Percentiles rank a stretch among this genome's conserved stretches.
phyloP scores from a whole-genome alignment of 2,329 filamentous ascomycete genomes.

The Stemphylium lycopersici region DNA sequence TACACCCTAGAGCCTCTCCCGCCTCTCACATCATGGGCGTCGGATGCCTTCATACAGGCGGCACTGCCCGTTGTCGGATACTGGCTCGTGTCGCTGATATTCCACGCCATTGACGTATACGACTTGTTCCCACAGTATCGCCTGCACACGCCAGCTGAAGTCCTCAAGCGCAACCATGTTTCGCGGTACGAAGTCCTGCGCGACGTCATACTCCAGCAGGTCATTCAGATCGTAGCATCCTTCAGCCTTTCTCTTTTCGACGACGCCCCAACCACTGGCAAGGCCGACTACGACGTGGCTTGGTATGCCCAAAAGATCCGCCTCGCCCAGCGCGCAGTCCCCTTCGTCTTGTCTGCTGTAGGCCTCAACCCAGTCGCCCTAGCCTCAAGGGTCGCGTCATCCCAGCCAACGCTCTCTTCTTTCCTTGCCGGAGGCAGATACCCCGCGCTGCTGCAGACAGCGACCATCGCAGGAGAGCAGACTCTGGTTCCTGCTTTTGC shows the following conservation, averaged over 20 bases:
- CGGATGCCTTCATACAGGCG: conserved; percentile 80
- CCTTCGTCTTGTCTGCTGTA: conserved; percentile 70
- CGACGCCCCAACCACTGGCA: conserved; percentile 73
- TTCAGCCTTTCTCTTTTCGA: conserved; percentile 73
- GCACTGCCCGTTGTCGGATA: conserved; percentile 81
- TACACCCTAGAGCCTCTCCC: conserved; percentile 75
- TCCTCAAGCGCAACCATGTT: conserved; percentile 84
- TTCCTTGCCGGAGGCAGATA: conserved; percentile 82
- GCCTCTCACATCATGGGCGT: conserved; percentile 75
- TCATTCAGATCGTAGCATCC: conserved; percentile 81
- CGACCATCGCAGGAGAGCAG: conserved; percentile 59
- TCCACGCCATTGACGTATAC: conserved; percentile 84
- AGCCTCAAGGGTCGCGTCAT: conserved; percentile 73
- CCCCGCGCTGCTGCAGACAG: conserved; percentile 68
- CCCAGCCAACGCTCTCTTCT: conserved; percentile 76
- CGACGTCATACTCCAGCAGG: conserved; percentile 90
- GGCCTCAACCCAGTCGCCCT: conserved; percentile 79
- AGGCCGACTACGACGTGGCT: conserved; percentile 83
- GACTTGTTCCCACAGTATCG: conserved; percentile 91
- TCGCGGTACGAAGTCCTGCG: conserved; percentile 83
- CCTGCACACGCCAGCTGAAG: conserved; percentile 91
- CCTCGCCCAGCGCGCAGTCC: conserved; percentile 78
- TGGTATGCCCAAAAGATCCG: conserved; percentile 87
- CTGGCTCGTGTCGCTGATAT: conserved; percentile 84
- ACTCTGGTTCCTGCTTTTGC: conserved; percentile 73